Conservation (phyloP, 495 filamentous ascomycete genomes). For the Penicillium antarcticum region DNA sequence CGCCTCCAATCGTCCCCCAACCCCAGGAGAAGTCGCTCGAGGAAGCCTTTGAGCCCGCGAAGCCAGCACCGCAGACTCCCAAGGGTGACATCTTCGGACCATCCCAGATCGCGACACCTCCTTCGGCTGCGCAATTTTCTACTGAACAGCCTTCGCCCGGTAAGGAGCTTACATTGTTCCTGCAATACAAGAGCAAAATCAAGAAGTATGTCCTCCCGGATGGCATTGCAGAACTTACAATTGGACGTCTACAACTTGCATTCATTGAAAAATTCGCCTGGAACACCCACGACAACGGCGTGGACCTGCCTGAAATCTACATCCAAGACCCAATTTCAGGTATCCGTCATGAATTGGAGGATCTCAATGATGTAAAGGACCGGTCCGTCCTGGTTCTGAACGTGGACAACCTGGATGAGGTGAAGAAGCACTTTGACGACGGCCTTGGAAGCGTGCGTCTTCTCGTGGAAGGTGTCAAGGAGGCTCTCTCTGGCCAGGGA, state of each 20-base stretch:
- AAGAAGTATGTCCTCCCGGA: conserved; percentile 92
- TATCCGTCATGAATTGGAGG: conserved; percentile 92
- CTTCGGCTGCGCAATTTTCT: conserved; percentile 49
- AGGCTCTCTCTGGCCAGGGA: conserved; percentile 75
- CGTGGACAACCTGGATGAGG: conserved; percentile 91
- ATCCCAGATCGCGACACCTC: conserved; percentile 32
- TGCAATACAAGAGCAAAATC: conserved; percentile 95
- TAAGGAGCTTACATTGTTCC: conserved; percentile 91
- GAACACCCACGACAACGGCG: conserved; percentile 93
- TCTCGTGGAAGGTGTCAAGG: conserved; percentile 77
- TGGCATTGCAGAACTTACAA: conserved; percentile 75
- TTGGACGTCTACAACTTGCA: conserved; percentile 86
- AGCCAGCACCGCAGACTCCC: conserved; percentile 40
- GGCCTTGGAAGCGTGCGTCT: conserved; percentile 75
- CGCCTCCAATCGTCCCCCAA: conserved; percentile 29
- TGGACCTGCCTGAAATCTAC: conserved; percentile 93
- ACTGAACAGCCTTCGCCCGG: conserved; percentile 72
- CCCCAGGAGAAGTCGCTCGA: conserved; percentile 35
- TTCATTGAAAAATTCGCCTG: conserved; percentile 99
- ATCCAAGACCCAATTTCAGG: conserved; percentile 95
- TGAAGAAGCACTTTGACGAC: conserved; percentile 94
- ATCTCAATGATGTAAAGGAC: conserved; percentile 92
- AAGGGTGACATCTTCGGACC: conserved; percentile 26
- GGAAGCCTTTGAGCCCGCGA: conserved; percentile 45
- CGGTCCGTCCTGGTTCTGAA: conserved; percentile 91